Evolutionary conservation across 768 basidiomycete species (phyloP).

Genomic region (Suillus subluteus): DNA sequence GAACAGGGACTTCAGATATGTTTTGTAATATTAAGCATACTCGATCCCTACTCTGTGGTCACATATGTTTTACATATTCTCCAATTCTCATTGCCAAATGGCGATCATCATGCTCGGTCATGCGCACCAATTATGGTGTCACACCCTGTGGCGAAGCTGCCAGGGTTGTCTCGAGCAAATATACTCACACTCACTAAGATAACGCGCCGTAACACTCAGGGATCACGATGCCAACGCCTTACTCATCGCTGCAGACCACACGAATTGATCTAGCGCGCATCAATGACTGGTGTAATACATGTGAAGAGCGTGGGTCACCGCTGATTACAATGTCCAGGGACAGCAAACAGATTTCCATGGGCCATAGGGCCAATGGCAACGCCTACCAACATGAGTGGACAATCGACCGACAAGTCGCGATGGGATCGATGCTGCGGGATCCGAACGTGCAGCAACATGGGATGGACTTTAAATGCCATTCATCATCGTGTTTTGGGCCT

Average conservation of each 20-base stretch:
- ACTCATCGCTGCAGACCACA: background rate
- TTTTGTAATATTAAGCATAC: constrained; percentile 43
- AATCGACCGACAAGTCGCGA: background rate
- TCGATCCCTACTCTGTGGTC: background rate
- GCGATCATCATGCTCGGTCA: background rate
- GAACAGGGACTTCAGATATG: constrained; percentile 75
- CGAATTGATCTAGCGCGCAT: background rate
- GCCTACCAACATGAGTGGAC: no score
- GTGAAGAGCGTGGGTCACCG: background rate
- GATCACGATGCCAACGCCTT: background rate
- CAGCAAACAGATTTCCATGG: background rate
- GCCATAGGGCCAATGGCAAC: background rate
- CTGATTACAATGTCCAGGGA: background rate
- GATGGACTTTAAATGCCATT: background rate
- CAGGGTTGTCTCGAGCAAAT: background rate
- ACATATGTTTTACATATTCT: background rate
- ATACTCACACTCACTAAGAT: background rate
- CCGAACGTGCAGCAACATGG: background rate
- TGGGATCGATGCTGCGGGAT: background rate
- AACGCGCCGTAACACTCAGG: background rate
- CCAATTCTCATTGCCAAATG: background rate
- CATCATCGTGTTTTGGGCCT: background rate
- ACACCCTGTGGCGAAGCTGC: background rate
- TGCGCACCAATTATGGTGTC: background rate
- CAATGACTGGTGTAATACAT: background rate